These are phyloP conservation scores for Fusarium verticillioides DNA, from an alignment of 2,329 filamentous ascomycete species.

Conservation along the genomic window DNA sequence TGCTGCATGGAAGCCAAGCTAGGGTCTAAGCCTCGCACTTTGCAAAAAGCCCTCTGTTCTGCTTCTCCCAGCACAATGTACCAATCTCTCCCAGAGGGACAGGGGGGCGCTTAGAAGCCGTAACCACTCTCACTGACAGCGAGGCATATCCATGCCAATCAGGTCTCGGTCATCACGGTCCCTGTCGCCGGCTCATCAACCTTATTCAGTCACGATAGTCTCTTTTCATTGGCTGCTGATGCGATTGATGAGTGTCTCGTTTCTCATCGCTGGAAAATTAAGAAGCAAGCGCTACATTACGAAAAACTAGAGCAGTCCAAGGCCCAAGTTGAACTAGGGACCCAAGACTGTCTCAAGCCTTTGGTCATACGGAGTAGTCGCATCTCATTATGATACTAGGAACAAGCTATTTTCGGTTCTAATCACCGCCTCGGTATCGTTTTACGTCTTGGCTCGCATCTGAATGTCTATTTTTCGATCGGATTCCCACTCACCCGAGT, in stretches of 20 bases:
- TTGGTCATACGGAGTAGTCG: slow-evolving; percentile 5
- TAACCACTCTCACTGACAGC: slow-evolving; percentile 24
- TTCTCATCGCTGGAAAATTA: slow-evolving; percentile 30
- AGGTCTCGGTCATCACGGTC: slow-evolving; percentile 18
- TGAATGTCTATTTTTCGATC: not conserved
- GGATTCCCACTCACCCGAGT: not conserved
- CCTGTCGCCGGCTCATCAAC: slow-evolving; percentile 33
- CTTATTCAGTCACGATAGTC: slow-evolving; percentile 22
- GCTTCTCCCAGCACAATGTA: slow-evolving; percentile 3
- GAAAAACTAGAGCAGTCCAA: slow-evolving; percentile 10
- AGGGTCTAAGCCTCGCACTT: slow-evolving; percentile 45
- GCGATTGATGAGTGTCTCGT: slow-evolving; percentile 17
- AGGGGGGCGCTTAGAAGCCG: slow-evolving; percentile 23
- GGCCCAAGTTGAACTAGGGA: not conserved
- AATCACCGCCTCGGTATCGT: slow-evolving; percentile 8
- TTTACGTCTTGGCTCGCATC: not conserved
- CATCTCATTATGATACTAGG: slow-evolving; percentile 3
- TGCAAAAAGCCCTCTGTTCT: slow-evolving; percentile 41
- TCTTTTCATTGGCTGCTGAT: slow-evolving; percentile 20
- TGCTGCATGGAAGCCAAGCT: slow-evolving; percentile 43
- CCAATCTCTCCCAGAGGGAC: slow-evolving; percentile 23
- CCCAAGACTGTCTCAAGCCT: slow-evolving; percentile 6
- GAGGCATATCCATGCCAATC: slow-evolving; percentile 36
- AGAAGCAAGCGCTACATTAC: slow-evolving; percentile 24
- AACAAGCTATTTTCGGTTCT: slow-evolving; percentile 7